These are phyloP conservation scores for Syzygium grande DNA, from an alignment of 345 rosid genomes.

Conservation along the genomic window DNA sequence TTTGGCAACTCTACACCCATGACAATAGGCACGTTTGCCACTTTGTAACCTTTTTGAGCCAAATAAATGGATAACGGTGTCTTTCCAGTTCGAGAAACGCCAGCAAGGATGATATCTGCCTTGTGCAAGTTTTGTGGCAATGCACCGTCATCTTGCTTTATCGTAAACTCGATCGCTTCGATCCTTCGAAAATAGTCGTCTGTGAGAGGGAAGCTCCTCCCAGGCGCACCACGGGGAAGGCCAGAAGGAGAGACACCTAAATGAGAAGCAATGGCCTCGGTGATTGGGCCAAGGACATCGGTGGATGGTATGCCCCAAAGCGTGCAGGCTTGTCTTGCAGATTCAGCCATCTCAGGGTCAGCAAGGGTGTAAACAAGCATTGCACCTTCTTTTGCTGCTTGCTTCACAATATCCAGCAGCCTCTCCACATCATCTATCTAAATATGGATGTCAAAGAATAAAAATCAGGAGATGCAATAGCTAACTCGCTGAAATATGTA, in stretches of 20 bases:
- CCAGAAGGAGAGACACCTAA: conserved; percentile 80
- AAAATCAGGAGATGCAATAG: not conserved
- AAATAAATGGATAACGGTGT: conserved; percentile 76
- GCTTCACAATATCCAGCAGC: conserved; percentile 65
- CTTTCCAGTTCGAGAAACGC: conserved; percentile 86
- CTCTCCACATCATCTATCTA: conserved; percentile 70
- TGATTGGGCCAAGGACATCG: conserved; percentile 82
- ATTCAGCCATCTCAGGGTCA: conserved; percentile 68
- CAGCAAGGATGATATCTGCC: conserved; percentile 67
- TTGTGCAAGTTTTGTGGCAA: conserved; percentile 61
- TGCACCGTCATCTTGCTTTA: conserved; percentile 87
- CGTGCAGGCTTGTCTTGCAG: conserved; percentile 60
- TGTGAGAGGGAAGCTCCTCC: conserved; percentile 35
- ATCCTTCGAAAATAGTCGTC: conserved; percentile 67
- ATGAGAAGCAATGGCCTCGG: conserved; percentile 72
- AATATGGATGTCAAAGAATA: not conserved
- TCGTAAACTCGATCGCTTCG: conserved; percentile 83
- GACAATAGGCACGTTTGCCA: conserved; percentile 77
- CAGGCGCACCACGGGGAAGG: conserved; percentile 66
- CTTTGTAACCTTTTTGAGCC: conserved; percentile 82
- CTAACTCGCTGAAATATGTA: not conserved
- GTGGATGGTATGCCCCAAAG: conserved; percentile 62
- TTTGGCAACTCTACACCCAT: conserved; percentile 63
- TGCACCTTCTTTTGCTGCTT: conserved; percentile 85
- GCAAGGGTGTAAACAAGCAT: conserved; percentile 68